These are phyloP conservation scores for Centella asiatica DNA, from an alignment of 129 eudicot genomes.

Conservation along the genomic window DNA sequence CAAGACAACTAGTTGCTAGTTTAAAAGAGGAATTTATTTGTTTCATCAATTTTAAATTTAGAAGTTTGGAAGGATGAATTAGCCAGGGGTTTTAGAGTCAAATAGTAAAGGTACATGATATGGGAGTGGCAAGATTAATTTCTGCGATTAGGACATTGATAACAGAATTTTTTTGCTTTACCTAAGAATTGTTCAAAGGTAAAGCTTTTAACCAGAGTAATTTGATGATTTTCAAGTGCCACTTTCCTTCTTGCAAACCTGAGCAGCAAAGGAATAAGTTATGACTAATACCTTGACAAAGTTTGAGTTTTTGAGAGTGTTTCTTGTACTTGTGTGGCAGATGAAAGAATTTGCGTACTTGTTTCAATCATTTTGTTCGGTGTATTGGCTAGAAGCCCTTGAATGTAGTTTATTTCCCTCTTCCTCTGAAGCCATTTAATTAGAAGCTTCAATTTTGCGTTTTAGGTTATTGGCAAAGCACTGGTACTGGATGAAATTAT, in stretches of 20 bases:
- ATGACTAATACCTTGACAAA: neutral
- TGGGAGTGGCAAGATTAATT: too few relatives aligned
- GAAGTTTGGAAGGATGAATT: too few relatives aligned
- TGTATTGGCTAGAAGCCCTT: neutral
- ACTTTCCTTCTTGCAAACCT: neutral
- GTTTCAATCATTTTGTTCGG: neutral
- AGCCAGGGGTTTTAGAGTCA: too few relatives aligned
- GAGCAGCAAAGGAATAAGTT: neutral
- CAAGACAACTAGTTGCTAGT: too few relatives aligned
- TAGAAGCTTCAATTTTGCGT: slow-evolving; percentile 10
- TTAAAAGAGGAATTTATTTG: too few relatives aligned
- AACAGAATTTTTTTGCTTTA: too few relatives aligned
- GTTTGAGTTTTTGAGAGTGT: neutral
- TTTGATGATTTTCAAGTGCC: too few relatives aligned
- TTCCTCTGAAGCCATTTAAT: neutral
- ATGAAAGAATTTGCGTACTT: neutral
- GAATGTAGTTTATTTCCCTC: neutral
- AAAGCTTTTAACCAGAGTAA: too few relatives aligned
- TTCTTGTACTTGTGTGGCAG: neutral
- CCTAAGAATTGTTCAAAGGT: too few relatives aligned
- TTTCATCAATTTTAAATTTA: too few relatives aligned
- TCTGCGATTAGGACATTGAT: too few relatives aligned
- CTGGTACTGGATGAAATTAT: slow-evolving; percentile 96
- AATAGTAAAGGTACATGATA: too few relatives aligned
- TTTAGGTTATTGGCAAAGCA: slow-evolving; percentile 95